A percentile compares a stretch with the other conserved stretches of the same genome.
Evolutionary conservation across 2,329 filamentous ascomycete species (phyloP).

Genomic region (Plenodomus lindquistii): DNA sequence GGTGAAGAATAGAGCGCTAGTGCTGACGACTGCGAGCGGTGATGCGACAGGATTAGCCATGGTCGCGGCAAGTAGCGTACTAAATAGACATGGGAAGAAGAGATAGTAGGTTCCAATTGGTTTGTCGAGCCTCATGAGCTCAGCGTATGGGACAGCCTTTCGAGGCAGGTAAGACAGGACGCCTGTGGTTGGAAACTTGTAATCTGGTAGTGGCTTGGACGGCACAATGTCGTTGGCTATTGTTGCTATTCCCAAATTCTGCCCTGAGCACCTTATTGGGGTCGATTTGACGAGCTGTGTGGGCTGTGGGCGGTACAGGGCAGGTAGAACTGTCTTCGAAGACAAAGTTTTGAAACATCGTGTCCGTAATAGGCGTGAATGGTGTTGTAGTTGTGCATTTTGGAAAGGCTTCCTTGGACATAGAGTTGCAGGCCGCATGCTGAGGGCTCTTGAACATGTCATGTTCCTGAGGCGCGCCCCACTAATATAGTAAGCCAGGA

Average conservation of each 20-base stretch:
- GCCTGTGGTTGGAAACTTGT: slow-evolving; percentile 71
- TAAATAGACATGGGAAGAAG: slow-evolving; percentile 84
- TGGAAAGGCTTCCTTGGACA: not conserved
- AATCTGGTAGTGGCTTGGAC: slow-evolving; percentile 43
- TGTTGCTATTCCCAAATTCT: slow-evolving; percentile 16
- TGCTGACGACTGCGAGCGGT: slow-evolving; percentile 65
- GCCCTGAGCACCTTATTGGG: not conserved
- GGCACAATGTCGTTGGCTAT: slow-evolving; percentile 10
- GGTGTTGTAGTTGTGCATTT: not conserved
- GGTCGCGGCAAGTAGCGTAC: slow-evolving; percentile 77
- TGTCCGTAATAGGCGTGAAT: not conserved
- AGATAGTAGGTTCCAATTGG: slow-evolving; percentile 83
- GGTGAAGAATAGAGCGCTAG: slow-evolving; percentile 69
- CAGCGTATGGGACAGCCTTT: slow-evolving; percentile 77
- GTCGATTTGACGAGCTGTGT: slow-evolving; percentile 10
- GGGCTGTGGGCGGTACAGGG: slow-evolving; percentile 2
- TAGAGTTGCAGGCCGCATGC: not conserved
- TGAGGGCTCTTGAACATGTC: not conserved
- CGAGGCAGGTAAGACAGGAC: slow-evolving; percentile 70
- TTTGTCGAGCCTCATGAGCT: slow-evolving; percentile 80
- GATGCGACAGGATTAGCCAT: slow-evolving; percentile 65
- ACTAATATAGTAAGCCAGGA: not conserved
- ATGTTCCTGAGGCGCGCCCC: not conserved
- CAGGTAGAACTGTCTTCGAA: not conserved
- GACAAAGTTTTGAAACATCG: not conserved